phyloP scores from a whole-genome alignment of 2,329 filamentous ascomycete species.

The Septoria petroselini region DNA sequence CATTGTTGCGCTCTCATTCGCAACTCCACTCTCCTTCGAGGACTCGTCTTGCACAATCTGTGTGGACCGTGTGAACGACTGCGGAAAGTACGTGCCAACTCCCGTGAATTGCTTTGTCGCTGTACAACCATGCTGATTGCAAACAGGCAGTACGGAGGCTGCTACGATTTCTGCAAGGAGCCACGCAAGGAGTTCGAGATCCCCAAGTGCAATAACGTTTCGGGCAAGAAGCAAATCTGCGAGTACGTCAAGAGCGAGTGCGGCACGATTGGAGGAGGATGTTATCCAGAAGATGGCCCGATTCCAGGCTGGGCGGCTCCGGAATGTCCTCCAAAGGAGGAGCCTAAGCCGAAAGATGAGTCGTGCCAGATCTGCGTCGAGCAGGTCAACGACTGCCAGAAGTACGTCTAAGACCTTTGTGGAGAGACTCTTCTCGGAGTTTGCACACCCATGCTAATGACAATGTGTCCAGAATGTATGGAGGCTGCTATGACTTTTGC shows the following conservation, averaged over 20 bases:
- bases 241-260: constrained; percentile 2
- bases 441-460: no score
- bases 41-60: background rate
- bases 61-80: constrained; percentile 3
- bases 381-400: constrained; percentile 7
- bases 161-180: constrained; percentile 4
- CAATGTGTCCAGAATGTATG: constrained; percentile 13
- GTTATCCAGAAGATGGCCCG: background rate
- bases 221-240: constrained; percentile 7
- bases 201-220: constrained; percentile 7
- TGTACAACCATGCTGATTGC: background rate
- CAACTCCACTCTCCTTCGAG: no score
- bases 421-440: no score
- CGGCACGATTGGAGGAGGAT: constrained; percentile 1
- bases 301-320: constrained; percentile 1
- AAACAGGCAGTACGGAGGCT: constrained; percentile 9
- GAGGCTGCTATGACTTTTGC: constrained; percentile 16
- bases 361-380: constrained; percentile 6
- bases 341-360: background rate
- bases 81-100: background rate
- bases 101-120: background rate
- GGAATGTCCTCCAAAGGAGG: background rate
- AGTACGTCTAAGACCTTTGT: constrained; percentile 1
- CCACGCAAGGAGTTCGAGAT: constrained; percentile 5
- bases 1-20: no score